These are phyloP conservation scores for Tuber brumale DNA, from an alignment of 495 filamentous ascomycete genomes.

Conservation along the genomic window DNA sequence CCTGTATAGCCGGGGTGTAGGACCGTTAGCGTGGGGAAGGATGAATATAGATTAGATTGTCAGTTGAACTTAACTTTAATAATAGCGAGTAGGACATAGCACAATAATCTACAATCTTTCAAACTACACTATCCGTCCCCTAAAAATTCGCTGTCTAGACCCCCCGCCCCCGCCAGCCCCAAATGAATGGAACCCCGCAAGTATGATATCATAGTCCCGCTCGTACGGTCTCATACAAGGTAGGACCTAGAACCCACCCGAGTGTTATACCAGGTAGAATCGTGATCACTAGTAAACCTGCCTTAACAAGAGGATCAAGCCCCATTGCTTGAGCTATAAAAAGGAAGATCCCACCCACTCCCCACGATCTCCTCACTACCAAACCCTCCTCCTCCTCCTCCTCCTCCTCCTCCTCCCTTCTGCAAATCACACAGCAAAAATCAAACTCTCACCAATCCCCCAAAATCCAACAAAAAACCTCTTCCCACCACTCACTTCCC, in stretches of 20 bases:
- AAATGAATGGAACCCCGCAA: not conserved
- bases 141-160: not conserved
- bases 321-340: too few species aligned
- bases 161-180: not conserved
- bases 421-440: too few species aligned
- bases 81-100: not conserved
- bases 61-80: not conserved
- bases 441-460: not conserved
- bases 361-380: not conserved
- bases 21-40: not conserved
- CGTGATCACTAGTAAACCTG: not conserved
- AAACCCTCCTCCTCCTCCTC: not conserved
- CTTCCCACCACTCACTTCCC: not conserved
- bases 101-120: not conserved
- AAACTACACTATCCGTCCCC: not conserved
- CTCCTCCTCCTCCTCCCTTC: too few species aligned
- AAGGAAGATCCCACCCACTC: not conserved
- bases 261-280: too few species aligned
- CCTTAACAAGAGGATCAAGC: not conserved
- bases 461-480: not conserved
- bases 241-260: too few species aligned
- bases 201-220: not conserved
- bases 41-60: not conserved
- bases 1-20: not conserved
- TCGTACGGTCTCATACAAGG: not conserved